Base-by-base conservation (phyloP, 805 yeast genomes). In the Yarrowia sp. region DNA sequence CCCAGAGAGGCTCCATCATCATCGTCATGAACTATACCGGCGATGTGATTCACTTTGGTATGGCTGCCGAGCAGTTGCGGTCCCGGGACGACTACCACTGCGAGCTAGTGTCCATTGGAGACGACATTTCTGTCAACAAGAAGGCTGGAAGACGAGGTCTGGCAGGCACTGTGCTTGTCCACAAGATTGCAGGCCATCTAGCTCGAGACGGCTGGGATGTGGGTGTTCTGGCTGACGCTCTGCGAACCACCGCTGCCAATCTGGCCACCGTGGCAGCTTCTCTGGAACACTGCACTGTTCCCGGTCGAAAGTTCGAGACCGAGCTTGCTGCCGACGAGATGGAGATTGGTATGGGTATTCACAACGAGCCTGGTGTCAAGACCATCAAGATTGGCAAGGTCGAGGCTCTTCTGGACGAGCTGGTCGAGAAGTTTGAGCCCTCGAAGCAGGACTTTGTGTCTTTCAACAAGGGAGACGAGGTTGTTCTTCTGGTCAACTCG, bases 331-430 rank as follows among this genome's bases (percentile, higher is more conserved):
- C 78, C 4, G 81, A 87, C 69, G 91, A 90, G 77, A 89, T 90
- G 76, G 98, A 93, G 77, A 83, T 93, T 70, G 98, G 98, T 36
- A 89, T 93, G 87, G 98, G 98, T 55, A 93, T 93, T 70, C 98
- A 93, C 79, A 93, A 93, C 75, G 98, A 93, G 77, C 95, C 97
- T 0, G 98, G 98, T 71, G 87, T 87, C 69, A 82, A 84, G 74
- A 84, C 86, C 71, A 75, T 85, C 45, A 79, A 82, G 38, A 86
- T 93, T 73, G 97, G 98, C 35, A 76, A 85, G 0, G 85, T 91
- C 64, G 88, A 86, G 16, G 84, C 84, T 0, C 79, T 94, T 41
- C 81, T 87, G 56, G 76, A 83, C 38, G 80, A 82, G 35, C 82
- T 85, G 40, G 82, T 94, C 81, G 83, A 89, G 67, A 82, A 87